Evolutionary conservation across 768 basidiomycete species (phyloP), one percentile per base, ranked within the genome.

Genomic region (Lactarius evosmus): DNA sequence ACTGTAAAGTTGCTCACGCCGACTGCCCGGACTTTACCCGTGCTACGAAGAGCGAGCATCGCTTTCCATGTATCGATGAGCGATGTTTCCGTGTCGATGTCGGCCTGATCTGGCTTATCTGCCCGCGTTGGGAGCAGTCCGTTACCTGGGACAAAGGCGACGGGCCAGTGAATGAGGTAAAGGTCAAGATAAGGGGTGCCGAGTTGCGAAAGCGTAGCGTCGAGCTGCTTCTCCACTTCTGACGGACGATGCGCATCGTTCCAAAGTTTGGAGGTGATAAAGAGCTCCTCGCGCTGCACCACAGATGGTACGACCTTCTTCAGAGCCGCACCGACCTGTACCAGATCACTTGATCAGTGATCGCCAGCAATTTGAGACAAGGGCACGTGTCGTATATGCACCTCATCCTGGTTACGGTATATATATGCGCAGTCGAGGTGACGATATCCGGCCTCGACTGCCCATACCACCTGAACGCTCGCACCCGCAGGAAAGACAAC

Each of bases 41-140:
- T 83, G 71, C 86, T 83, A 16, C 80, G 83, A 12, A 94, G 82
- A 44, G 78, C 79, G 67, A 90, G 79, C 84, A 94, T 81, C 16
- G 89, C 89, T 69, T 84, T 87, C 91, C 91, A 93, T 38, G 91
- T 93, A 14, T 92, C 89, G 33, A 84, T 83, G n/a, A 93, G 76
- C 14, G 80, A 80, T 1, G 83, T 82, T 58, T 83, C 70, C 0
- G 73, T 74, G 69, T 92, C 90, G 41, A 91, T 77, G 30, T 79
- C 81, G 50, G 78, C 71, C 67, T 83, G 77, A n/a, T 75, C 78
- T 22, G 73, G 69, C 38, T 78, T 79, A 4, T 77, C 75, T 1
- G 81, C 72, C 65, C 84, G 79, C 17, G 73, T 71, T 2, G 91
- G 90, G 71, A 76, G 73, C 41, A 86, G 75, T 82, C 32, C 79